Base-by-base conservation (phyloP, 208 protist species). In the Plasmodiophora brassicae region DNA sequence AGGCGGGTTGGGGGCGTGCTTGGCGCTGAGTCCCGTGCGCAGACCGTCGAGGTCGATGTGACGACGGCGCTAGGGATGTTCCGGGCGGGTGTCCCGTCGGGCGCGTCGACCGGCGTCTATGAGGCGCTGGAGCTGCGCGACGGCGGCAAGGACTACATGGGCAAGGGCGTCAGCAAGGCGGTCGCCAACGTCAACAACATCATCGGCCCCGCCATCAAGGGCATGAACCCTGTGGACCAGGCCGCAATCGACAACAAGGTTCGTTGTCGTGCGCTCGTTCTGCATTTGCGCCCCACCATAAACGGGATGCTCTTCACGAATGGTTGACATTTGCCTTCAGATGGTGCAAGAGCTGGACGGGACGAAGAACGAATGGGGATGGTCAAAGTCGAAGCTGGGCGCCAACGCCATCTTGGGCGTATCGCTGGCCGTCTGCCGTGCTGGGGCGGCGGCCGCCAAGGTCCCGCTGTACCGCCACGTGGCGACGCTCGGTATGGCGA, bases 381-480 rank as follows among this genome's bases (percentile, higher is more conserved):
- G 86, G 89, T 91, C 57, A 87, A 97, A 97, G 88, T 91, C 44
- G 60, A 96, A 93, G 28, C 90, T 96, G 41, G 98, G 98, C 89
- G 98, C 97, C 85, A 99, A 99, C 92, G 97, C 98, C 43, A 98
- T 99, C 84, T 95, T 99, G 39, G 96, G 95, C 46, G 96, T 98
- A 85, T 99, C 97, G 36, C 97, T 99, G 95, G 97, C 98, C 32
- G 95, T 97, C 85, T 96, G 93, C 94, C 95, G 97, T 90, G 98
- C 98, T 46, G 98, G 94, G 78, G 97, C 97, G 5, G 95, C 95
- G 38, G 88, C 92, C 57, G 91, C 85, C 71, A 53, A 92, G 71
- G 72, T 98, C 0, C 97, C 97, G 46, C 94, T 99, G 32, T 99
- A 98, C 93, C 85, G 93, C 86, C 96, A 99, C 93, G 95, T 99